Evolutionary conservation across 257 asterid species (phyloP), one percentile per base, ranked within the genome.

Genomic region (Rauvolfia tetraphylla): DNA sequence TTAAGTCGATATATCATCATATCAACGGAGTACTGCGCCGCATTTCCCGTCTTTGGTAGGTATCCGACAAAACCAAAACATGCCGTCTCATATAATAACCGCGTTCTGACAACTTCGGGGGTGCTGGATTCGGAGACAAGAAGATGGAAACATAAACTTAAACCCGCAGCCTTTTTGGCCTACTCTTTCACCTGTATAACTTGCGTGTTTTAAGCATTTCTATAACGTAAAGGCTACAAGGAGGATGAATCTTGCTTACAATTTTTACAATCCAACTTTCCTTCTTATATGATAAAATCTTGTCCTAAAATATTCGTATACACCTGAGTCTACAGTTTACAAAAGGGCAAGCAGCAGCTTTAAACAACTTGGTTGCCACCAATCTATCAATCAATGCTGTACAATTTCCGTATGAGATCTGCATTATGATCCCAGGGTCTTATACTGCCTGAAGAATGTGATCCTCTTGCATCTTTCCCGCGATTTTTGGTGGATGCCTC

Each of bases 361-460:
- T 71, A 73, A 77, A 57, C 8, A 25, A 53, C 76, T 84, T 78
- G n/a, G 86, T 81, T 62, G 83, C 84, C 70, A 59, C 65, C 31
- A 70, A 76, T 66, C 76, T 77, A 76, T 83, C n/a, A n/a, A n/a
- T n/a, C n/a, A n/a, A n/a, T n/a, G 81, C 90, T 90, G 87, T 86
- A 86, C 88, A 88, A 72, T 83, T 80, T 73, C 42, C 46, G 31
- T 3, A 31, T 5, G 56, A 22, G 18, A 5, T 36, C 13, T 56
- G 73, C 12, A 75, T 17, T 15, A 20, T 33, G 41, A 8, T 36
- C 7, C 23, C 29, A 4, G 5, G 6, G 23, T 25, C 44, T 33
- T 56, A 92, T 23, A 78, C 84, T 34, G 91, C 83, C 77, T 82
- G 89, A 53, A 91, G 84, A 33, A 84, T 80, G 78, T 83, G 78